Conservation (phyloP, 2,329 filamentous ascomycete species). For the Botrytis aclada region DNA sequence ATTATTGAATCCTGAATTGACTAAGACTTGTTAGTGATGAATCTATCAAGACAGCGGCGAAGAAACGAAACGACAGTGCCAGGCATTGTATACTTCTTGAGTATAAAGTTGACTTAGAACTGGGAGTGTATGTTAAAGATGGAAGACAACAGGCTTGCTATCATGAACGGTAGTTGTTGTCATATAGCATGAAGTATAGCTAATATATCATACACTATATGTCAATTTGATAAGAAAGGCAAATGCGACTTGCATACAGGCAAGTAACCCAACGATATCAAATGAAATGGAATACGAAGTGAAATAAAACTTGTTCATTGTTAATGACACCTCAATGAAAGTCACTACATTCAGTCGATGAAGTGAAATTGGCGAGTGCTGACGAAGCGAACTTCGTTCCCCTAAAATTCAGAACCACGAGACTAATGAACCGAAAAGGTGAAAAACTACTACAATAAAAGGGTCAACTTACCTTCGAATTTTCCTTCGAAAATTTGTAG, state of each 20-base stretch:
- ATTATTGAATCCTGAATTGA: background rate
- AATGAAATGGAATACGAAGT: background rate
- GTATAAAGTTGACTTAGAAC: too few species aligned
- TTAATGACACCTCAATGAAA: background rate
- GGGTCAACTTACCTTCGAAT: slow-evolving; percentile 4
- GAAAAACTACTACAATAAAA: slow-evolving; percentile 1
- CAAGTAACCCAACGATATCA: background rate
- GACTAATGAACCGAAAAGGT: slow-evolving; percentile 1
- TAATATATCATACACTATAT: background rate
- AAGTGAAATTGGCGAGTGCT: slow-evolving; percentile 2
- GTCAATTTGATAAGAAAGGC: background rate
- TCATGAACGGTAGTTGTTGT: background rate
- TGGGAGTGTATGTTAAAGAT: background rate
- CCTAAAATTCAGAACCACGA: background rate
- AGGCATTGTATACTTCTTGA: background rate
- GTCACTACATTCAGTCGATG: background rate
- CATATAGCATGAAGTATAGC: background rate
- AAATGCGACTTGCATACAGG: background rate
- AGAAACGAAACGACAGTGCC: background rate
- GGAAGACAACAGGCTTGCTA: background rate
- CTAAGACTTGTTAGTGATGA: background rate
- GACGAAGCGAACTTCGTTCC: slow-evolving; percentile 10
- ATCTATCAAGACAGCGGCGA: background rate
- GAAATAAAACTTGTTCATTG: background rate
- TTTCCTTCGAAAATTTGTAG: background rate